These are phyloP conservation scores for Phoenix roebelenii DNA, from an alignment of 176 grass and related monocot genomes.

Conservation along the genomic window DNA sequence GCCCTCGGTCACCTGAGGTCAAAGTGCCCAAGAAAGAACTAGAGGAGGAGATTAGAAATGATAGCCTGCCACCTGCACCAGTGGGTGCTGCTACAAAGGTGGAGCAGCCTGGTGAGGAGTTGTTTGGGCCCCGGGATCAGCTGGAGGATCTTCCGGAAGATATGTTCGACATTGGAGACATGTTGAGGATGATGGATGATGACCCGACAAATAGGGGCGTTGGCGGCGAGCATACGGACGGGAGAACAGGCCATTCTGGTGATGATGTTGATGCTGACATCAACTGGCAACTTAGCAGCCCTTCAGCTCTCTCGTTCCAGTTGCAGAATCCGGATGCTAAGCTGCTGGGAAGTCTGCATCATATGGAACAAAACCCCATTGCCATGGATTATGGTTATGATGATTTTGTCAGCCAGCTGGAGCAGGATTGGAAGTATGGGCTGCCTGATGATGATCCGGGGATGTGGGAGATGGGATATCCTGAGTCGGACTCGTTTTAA, in stretches of 20 bases:
- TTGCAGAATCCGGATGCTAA: no score
- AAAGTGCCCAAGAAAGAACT: not conserved
- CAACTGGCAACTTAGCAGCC: not conserved
- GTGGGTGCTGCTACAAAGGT: not conserved
- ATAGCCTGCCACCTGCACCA: not conserved
- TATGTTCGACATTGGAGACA: constrained; percentile 35
- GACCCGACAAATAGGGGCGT: constrained; percentile 23
- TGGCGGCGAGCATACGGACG: not conserved
- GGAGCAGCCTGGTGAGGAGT: constrained; percentile 7
- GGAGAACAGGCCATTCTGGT: not conserved
- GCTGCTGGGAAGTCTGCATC: no score
- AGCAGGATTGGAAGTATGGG: no score
- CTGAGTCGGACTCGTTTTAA: no score
- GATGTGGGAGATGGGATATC: no score
- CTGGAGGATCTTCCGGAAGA: constrained; percentile 28
- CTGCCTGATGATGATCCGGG: no score
- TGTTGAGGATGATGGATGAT: constrained; percentile 48
- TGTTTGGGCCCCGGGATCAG: constrained; percentile 40
- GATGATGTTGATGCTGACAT: not conserved
- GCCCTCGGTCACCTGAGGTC: not conserved
- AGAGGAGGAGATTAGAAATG: not conserved
- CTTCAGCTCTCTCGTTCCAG: no score
- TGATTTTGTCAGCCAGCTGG: no score
- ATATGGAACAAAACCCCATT: no score
- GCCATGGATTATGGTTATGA: no score